Evolutionary conservation across 768 basidiomycete genomes (phyloP).

Genomic region (Lactarius deliciosus): DNA sequence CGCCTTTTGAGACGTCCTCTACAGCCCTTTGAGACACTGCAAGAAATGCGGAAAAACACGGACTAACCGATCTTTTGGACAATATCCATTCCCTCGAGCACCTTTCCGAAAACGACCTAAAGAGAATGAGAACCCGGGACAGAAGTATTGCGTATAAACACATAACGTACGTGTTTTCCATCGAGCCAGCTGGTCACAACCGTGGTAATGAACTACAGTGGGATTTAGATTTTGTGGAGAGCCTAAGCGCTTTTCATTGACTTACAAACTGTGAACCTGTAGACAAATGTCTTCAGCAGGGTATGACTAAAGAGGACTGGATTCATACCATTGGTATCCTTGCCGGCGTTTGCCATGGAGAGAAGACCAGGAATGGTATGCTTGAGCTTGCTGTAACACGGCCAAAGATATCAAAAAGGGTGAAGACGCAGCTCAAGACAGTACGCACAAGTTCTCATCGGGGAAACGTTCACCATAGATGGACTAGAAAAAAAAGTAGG

Average conservation of each 20-base stretch:
- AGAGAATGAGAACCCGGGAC: constrained; percentile 27
- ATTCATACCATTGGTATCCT: constrained; percentile 82
- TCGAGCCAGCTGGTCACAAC: constrained; percentile 87
- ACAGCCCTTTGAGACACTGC: constrained; percentile 28
- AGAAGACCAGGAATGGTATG: constrained; percentile 86
- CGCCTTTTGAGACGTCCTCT: constrained; percentile 75
- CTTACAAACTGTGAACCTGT: constrained; percentile 85
- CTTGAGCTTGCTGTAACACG: constrained; percentile 78
- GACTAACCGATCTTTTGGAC: constrained; percentile 68
- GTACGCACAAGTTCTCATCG: constrained; percentile 90
- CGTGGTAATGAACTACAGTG: constrained; percentile 85
- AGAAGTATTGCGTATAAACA: constrained; percentile 12
- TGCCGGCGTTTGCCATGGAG: constrained; percentile 94
- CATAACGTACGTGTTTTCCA: constrained; percentile 68
- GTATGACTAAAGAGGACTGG: constrained; percentile 4
- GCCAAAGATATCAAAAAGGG: neutral
- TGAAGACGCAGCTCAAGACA: neutral
- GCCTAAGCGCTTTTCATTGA: constrained; percentile 4
- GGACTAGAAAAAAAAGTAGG: constrained; percentile 47
- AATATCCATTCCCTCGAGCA: constrained; percentile 91
- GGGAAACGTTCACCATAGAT: constrained; percentile 90
- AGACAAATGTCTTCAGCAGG: constrained; percentile 21
- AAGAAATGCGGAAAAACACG: neutral
- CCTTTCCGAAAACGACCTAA: constrained; percentile 90
- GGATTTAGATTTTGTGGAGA: constrained; percentile 14